Conservation (phyloP, 352 stramenopile species). For the Globisporangium solare region DNA sequence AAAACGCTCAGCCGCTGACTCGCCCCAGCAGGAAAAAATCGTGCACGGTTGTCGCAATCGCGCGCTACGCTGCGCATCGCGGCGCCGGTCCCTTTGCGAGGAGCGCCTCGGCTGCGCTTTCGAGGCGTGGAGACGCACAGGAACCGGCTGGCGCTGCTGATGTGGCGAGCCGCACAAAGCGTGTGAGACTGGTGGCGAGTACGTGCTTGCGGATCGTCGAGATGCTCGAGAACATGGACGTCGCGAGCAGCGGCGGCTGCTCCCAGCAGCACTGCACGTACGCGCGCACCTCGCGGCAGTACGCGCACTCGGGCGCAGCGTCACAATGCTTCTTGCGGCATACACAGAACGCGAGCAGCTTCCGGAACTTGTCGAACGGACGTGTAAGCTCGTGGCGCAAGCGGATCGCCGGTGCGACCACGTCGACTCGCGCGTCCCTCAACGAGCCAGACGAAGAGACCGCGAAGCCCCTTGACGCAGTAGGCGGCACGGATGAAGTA, state of each 20-base stretch:
- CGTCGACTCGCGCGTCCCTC: too few species aligned
- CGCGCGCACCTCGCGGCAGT: not conserved
- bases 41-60: slow-evolving; percentile 9
- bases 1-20: not conserved
- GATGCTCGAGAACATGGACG: slow-evolving; percentile 14
- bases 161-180: slow-evolving; percentile 3
- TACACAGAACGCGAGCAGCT: slow-evolving; percentile 6
- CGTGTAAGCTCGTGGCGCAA: slow-evolving; percentile 1
- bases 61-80: not conserved
- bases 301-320: not conserved
- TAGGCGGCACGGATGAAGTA: not conserved
- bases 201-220: slow-evolving; percentile 6
- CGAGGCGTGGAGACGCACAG: too few species aligned
- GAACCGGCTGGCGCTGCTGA: not conserved
- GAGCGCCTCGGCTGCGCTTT: not conserved
- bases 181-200: not conserved
- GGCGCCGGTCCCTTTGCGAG: too few species aligned
- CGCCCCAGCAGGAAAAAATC: slow-evolving; percentile 1
- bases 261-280: slow-evolving; percentile 3
- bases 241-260: slow-evolving; percentile 4
- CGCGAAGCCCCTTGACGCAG: not conserved
- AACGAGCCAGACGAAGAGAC: not conserved
- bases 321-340: not conserved
- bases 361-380: not conserved
- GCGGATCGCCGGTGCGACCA: too few species aligned